A percentile compares a stretch with the other conserved stretches of the same genome.
Evolutionary conservation across 768 basidiomycete species (phyloP).

Genomic region (Suillus subalutaceus): DNA sequence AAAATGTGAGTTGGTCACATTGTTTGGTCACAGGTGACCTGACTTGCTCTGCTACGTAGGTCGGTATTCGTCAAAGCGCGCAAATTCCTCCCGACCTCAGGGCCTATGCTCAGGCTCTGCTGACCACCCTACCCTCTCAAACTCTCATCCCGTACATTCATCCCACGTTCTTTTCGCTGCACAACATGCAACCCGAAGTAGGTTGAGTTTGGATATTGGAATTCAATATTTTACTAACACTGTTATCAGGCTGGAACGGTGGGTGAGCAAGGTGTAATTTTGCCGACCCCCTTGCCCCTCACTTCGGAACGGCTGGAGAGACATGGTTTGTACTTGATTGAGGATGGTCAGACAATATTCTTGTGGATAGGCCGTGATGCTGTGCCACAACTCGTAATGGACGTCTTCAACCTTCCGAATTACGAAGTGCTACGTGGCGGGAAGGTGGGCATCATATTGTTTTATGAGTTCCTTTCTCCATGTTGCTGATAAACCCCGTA

Average conservation of each 20-base stretch:
- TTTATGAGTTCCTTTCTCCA: background rate
- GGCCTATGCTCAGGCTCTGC: slow-evolving; percentile 90
- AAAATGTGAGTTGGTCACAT: slow-evolving; percentile 67
- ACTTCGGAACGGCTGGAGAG: slow-evolving; percentile 95
- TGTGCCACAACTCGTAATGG: slow-evolving; percentile 91
- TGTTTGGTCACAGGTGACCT: slow-evolving; percentile 6
- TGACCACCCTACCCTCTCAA: slow-evolving; percentile 91
- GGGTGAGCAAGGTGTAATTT: slow-evolving; percentile 83
- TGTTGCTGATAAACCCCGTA: slow-evolving; percentile 9
- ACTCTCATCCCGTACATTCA: slow-evolving; percentile 92
- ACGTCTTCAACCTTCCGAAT: slow-evolving; percentile 88
- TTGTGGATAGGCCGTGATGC: slow-evolving; percentile 98
- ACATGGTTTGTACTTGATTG: slow-evolving; percentile 95
- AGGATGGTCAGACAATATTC: slow-evolving; percentile 98
- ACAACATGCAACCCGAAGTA: slow-evolving; percentile 94
- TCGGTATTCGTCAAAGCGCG: slow-evolving; percentile 92
- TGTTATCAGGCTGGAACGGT: slow-evolving; percentile 79
- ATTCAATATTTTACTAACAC: slow-evolving; percentile 11
- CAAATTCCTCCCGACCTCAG: slow-evolving; percentile 97
- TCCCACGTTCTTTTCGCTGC: slow-evolving; percentile 93
- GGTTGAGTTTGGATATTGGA: slow-evolving; percentile 17
- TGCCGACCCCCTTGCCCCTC: slow-evolving; percentile 86
- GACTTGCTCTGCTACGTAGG: slow-evolving; percentile 45
- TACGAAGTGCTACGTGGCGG: slow-evolving; percentile 92
- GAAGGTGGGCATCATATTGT: slow-evolving; percentile 59